Evolutionary conservation across 208 protist genomes (phyloP), one percentile per base, ranked within the genome.

Genomic region (Trypanosoma lewisi): DNA sequence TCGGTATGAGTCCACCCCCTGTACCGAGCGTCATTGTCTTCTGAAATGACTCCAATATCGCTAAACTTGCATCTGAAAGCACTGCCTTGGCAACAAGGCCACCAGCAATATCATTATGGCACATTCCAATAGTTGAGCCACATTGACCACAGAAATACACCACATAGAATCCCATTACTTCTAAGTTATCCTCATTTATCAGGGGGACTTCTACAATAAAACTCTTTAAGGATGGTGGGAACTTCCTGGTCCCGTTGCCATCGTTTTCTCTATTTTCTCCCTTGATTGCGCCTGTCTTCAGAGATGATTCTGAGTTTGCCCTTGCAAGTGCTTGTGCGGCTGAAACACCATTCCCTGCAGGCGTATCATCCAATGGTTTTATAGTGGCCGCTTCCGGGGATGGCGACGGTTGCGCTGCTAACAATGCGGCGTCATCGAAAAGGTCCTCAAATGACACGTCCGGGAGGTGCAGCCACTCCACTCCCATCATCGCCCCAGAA

Each of bases 391-490:
- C 4, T 34, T 7, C 7, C 2, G 45, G 9, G 9, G 14, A 5
- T 17, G 34, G 16, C 0, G 19, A 25, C 34, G 7, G 0, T 1
- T 11, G 30, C 33, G 44, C 0, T 5, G 19, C 7, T 51, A 9
- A 5, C 17, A 23, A 25, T 31, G 54, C 7, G 2, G 25, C 16
- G 4, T 54, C 39, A n/a, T 37, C n/a, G 44, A 72, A 54, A 5
- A 72, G 7, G 1, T 14, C 14, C 44, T 72, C 67, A 37, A 65
- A 54, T 14, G 57, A 14, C 27, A 80, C 49, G 53, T 81, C 65
- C 2, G 87, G 87, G 19, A 94, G 63, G 57, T 94, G 87, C 53
- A 94, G 59, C 84, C 87, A 94, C 63, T 94, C 83, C 12, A 94
- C 73, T 0, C 87, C 87, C 11, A 58, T 55, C 16, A 70, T 51